Percentiles rank a stretch among this genome's conserved stretches.
Conservation (phyloP, 495 filamentous ascomycete species). For the Neurospora cerealis region DNA sequence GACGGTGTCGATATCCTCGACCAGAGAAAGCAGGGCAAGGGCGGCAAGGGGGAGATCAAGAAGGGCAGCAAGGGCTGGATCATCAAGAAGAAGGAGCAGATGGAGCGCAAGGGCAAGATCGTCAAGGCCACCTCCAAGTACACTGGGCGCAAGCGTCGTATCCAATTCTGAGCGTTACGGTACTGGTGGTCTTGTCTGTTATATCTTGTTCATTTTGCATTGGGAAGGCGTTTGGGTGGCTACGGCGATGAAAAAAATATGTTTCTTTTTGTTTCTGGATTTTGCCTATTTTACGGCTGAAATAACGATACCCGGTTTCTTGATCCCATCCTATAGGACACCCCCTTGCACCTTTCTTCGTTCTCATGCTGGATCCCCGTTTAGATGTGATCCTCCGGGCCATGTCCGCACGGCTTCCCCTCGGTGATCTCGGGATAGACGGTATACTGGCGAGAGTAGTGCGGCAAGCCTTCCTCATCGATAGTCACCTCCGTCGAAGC, state of each 20-base stretch:
- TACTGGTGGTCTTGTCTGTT: neutral
- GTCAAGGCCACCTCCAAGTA: slow-evolving; percentile 87
- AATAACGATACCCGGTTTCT: slow-evolving; percentile 17
- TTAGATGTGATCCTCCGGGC: slow-evolving; percentile 64
- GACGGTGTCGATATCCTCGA: slow-evolving; percentile 80
- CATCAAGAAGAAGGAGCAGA: slow-evolving; percentile 87
- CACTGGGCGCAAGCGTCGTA: slow-evolving; percentile 76
- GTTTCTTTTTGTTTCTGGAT: neutral
- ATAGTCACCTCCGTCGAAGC: slow-evolving; percentile 26
- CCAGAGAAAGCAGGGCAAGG: slow-evolving; percentile 46
- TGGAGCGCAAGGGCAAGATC: slow-evolving; percentile 87
- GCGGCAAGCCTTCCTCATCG: slow-evolving; percentile 19
- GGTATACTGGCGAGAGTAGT: slow-evolving; percentile 23
- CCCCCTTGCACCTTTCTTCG: neutral
- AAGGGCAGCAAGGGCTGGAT: slow-evolving; percentile 91
- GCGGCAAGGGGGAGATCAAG: slow-evolving; percentile 41
- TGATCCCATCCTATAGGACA: neutral
- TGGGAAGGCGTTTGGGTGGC: slow-evolving; percentile 10
- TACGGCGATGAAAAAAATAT: slow-evolving; percentile 5
- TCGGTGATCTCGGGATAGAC: slow-evolving; percentile 27
- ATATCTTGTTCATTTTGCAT: slow-evolving; percentile 1
- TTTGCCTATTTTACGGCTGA: neutral
- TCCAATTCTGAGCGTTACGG: slow-evolving; percentile 29
- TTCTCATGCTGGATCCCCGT: slow-evolving; percentile 26
- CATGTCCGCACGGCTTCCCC: slow-evolving; percentile 50